These are phyloP conservation scores for Kodamaea alishanica DNA, from an alignment of 1,139 yeast species.

Conservation along the genomic window DNA sequence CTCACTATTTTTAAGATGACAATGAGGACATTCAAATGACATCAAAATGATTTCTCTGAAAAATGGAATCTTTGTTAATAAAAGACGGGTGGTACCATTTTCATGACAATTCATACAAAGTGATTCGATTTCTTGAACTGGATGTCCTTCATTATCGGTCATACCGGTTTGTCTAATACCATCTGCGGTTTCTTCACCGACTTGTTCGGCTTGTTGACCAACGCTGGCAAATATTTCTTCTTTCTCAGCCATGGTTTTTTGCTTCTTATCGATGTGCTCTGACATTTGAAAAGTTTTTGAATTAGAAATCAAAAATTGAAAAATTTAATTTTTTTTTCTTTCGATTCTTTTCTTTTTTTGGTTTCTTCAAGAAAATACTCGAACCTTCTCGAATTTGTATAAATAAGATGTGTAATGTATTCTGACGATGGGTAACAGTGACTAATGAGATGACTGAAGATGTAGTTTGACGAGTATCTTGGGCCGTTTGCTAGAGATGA, in stretches of 20 bases:
- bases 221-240: constrained; percentile 53
- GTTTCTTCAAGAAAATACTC: not conserved
- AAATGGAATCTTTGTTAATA: constrained; percentile 85
- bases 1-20: constrained; percentile 87
- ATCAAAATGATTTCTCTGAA: constrained; percentile 88
- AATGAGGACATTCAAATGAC: constrained; percentile 96
- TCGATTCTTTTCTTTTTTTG: not conserved
- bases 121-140: constrained; percentile 92
- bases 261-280: constrained; percentile 17
- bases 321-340: constrained; percentile 1
- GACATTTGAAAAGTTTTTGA: constrained; percentile 6
- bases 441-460: too few relatives aligned
- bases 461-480: too few relatives aligned
- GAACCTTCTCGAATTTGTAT: too few relatives aligned
- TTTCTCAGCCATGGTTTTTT: constrained; percentile 18
- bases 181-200: constrained; percentile 7
- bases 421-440: too few relatives aligned
- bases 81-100: constrained; percentile 75
- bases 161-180: constrained; percentile 49
- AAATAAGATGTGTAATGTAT: too few relatives aligned
- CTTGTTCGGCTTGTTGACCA: constrained; percentile 31
- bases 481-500: too few relatives aligned
- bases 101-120: constrained; percentile 94
- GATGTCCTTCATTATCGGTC: constrained; percentile 86
- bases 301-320: not conserved